Percentiles rank a stretch among this genome's conserved stretches.
Conservation (phyloP, 768 basidiomycete species). For the Gloeophyllum trabeum region DNA sequence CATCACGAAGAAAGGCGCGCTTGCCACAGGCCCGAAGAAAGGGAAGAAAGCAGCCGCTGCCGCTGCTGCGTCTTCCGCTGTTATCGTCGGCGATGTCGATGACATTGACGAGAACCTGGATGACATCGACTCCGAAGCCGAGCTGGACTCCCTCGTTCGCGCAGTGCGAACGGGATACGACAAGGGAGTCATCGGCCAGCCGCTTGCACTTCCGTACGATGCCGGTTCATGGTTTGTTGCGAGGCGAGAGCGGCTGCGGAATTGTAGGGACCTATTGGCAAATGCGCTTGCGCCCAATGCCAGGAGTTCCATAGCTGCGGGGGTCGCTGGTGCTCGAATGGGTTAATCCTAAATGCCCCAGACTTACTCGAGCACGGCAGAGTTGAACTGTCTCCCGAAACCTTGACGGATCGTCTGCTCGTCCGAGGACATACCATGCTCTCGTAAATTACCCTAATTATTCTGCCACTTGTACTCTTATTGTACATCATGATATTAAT, state of each 20-base stretch:
- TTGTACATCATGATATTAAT: no score
- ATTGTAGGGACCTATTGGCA: conserved; percentile 20
- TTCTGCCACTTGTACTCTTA: no score
- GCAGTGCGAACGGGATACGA: conserved; percentile 45
- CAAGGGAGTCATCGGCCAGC: conserved; percentile 48
- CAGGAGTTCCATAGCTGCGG: background rate
- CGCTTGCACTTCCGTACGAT: conserved; percentile 64
- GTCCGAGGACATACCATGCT: no score
- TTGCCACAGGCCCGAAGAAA: conserved; percentile 38
- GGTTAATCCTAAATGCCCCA: no score
- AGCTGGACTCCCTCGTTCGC: conserved; percentile 63
- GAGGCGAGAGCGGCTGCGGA: conserved; percentile 50
- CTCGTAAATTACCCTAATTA: no score
- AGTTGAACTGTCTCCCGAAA: no score
- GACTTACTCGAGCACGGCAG: no score
- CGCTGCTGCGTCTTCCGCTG: conserved; percentile 22
- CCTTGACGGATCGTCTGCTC: no score
- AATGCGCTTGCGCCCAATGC: conserved; percentile 15
- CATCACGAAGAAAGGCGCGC: conserved; percentile 29
- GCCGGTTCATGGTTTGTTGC: conserved; percentile 76
- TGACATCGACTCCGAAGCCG: conserved; percentile 76
- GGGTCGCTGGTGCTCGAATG: background rate
- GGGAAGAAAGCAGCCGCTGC: conserved; percentile 43
- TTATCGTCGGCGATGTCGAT: conserved; percentile 19
- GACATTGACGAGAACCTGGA: conserved; percentile 63